Base-by-base conservation (phyloP, 1,284 basidiomycete species). In the Marasmius oreades region DNA sequence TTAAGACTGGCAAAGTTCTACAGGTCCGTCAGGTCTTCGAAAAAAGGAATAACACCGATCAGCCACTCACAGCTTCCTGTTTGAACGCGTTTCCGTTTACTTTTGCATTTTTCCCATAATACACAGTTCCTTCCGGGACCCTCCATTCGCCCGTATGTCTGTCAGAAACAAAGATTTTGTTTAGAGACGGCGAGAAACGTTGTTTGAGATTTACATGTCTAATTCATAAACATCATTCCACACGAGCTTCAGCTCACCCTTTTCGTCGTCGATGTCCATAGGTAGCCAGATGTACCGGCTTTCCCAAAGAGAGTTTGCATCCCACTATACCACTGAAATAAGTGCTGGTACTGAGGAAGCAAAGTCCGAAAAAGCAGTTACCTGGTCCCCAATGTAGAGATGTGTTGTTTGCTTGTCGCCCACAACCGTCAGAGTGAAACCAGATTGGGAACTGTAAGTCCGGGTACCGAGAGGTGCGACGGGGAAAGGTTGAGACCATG, bases 221-320 rank as follows among this genome's bases (percentile, higher is more conserved):
- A 69, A 61, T 50, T 62, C 59, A 55, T 67, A 70, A 4, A 69
- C 52, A 52, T 70, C 70, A 45, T 66, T 64, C 67, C 69, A 69
- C 16, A 60, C 61, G 23, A 69, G 44, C 12, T 58, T 61, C 47
- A 69, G 61, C n/a, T 63, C 59, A 34, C 65, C 64, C 1, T 61
- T 67, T 26, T 57, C 42, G 51, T 68, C 67, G 60, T 68, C 52
- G 51, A 68, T 61, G 1, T 60, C 57, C 28, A 66, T 63, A 16
- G 70, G 68, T 16, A 71, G 57, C 70, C 70, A 70, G 43, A 69
- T 63, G 59, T 71, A 71, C 55, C 66, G 24, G n/a, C 47, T 50
- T 31, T 50, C 47, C 47, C 43, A 44, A 8, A 54, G 43, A 34
- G 52, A 55, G 39, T 60, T 56, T 26, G 20, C 16, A 33, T 50